Evolutionary conservation across 108 stramenopile species (phyloP).

Genomic region (Epithemia pelagica): DNA sequence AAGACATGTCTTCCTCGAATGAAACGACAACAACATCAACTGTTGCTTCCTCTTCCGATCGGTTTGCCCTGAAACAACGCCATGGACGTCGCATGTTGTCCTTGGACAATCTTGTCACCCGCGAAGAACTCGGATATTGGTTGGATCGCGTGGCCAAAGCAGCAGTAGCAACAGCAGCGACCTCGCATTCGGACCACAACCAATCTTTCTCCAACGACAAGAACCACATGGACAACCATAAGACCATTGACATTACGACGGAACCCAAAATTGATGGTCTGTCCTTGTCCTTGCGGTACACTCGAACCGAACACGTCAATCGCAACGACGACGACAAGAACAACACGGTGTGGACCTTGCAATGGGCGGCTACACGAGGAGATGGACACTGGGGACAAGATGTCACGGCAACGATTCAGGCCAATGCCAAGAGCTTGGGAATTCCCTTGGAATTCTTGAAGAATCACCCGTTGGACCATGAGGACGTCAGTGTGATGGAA

Average conservation of each 20-base stretch:
- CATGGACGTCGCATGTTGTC: conserved; percentile 68
- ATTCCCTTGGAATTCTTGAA: not conserved
- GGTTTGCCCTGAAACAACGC: conserved; percentile 28
- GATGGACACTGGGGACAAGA: conserved; percentile 80
- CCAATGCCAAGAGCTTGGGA: not conserved
- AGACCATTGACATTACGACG: conserved; percentile 49
- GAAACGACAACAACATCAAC: too few species aligned
- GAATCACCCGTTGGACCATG: not conserved
- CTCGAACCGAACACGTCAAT: conserved; percentile 8
- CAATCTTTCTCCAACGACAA: not conserved
- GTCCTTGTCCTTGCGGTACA: conserved; percentile 78
- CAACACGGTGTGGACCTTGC: conserved; percentile 26
- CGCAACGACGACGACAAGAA: not conserved
- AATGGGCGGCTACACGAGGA: conserved; percentile 88
- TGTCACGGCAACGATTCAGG: conserved; percentile 48
- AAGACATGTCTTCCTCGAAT: too few species aligned
- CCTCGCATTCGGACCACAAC: too few species aligned
- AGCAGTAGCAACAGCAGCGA: conserved; percentile 1
- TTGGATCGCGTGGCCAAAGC: conserved; percentile 49
- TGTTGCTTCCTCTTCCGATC: not conserved
- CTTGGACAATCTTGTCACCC: conserved; percentile 69
- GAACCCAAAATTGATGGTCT: conserved; percentile 96
- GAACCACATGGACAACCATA: conserved; percentile 6
- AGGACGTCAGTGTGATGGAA: conserved; percentile 37
- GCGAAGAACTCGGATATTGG: conserved; percentile 50